These are phyloP conservation scores for Leishmania guyanensis DNA, from an alignment of 208 protist genomes.

Conservation along the genomic window DNA sequence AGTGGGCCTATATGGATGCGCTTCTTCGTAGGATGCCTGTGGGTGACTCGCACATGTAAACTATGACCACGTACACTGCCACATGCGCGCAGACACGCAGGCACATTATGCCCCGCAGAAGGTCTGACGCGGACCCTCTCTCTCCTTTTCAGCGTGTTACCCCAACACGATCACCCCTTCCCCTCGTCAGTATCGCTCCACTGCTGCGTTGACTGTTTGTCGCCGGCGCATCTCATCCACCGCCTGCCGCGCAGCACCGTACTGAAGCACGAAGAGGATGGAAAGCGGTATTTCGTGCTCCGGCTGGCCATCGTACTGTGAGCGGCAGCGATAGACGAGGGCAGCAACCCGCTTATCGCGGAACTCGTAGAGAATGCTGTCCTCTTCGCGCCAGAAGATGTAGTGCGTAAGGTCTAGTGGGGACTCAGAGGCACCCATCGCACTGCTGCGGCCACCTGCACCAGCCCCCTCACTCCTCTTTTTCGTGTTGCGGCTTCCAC, in stretches of 20 bases:
- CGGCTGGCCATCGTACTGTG: slow-evolving; percentile 86
- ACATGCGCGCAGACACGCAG: background rate
- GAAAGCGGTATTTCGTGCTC: slow-evolving; percentile 84
- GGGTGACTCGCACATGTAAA: background rate
- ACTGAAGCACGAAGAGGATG: slow-evolving; percentile 74
- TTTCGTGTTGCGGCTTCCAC: slow-evolving; percentile 6
- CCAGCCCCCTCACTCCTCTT: slow-evolving; percentile 1
- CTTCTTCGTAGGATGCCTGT: background rate
- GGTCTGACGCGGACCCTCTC: background rate
- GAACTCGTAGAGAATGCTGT: slow-evolving; percentile 70
- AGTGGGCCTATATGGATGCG: background rate
- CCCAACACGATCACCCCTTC: background rate
- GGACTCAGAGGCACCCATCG: slow-evolving; percentile 23
- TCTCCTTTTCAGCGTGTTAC: background rate
- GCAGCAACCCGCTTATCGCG: slow-evolving; percentile 85
- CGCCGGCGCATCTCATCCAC: slow-evolving; percentile 75
- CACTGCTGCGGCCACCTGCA: slow-evolving; percentile 1
- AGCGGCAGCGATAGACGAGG: slow-evolving; percentile 76
- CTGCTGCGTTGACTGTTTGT: slow-evolving; percentile 40
- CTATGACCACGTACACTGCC: background rate
- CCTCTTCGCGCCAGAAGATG: slow-evolving; percentile 91
- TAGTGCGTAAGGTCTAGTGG: slow-evolving; percentile 65
- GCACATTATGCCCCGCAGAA: background rate
- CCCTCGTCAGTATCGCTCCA: slow-evolving; percentile 52
- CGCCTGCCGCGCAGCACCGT: slow-evolving; percentile 63